phyloP scores from a whole-genome alignment of 176 grass and related monocot species.

The Hyparrhenia diplandra region DNA sequence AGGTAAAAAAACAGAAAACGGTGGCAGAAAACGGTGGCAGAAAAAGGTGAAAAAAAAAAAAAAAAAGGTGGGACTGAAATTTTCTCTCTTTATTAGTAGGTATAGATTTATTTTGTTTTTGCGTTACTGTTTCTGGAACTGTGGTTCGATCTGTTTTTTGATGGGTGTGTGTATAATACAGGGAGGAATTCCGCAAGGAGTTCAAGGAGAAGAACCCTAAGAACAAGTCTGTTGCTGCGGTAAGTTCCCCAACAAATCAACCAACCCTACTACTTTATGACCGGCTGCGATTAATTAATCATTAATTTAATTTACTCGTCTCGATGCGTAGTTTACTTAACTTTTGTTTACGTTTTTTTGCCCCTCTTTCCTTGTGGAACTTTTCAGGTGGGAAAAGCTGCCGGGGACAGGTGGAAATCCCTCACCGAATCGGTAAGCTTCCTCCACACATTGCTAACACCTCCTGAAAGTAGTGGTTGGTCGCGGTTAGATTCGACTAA shows the following conservation, averaged over 20 bases:
- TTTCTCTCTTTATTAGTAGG: too few species aligned
- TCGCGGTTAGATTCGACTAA: neutral
- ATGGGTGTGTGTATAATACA: neutral
- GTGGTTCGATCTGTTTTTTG: neutral
- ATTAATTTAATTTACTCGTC: neutral
- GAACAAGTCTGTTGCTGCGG: slow-evolving; percentile 79
- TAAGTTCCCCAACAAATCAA: slow-evolving; percentile 16
- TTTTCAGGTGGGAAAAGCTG: slow-evolving; percentile 82
- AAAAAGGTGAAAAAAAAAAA: too few species aligned
- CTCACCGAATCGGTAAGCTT: slow-evolving; percentile 58
- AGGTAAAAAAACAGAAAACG: too few species aligned
- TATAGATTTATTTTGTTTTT: neutral
- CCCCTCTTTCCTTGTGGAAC: neutral
- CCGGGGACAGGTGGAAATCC: slow-evolving; percentile 93
- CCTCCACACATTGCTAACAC: neutral
- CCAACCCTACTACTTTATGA: neutral
- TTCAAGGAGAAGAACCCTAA: slow-evolving; percentile 97
- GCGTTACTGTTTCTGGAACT: neutral
- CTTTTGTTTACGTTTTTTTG: neutral
- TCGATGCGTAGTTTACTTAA: neutral
- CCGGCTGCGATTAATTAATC: neutral
- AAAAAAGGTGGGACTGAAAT: too few species aligned
- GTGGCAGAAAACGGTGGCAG: too few species aligned
- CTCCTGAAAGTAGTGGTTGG: neutral
- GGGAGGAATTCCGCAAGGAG: slow-evolving; percentile 90